Conservation (phyloP, 2,329 filamentous ascomycete species). For the Geosmithia morbida region DNA sequence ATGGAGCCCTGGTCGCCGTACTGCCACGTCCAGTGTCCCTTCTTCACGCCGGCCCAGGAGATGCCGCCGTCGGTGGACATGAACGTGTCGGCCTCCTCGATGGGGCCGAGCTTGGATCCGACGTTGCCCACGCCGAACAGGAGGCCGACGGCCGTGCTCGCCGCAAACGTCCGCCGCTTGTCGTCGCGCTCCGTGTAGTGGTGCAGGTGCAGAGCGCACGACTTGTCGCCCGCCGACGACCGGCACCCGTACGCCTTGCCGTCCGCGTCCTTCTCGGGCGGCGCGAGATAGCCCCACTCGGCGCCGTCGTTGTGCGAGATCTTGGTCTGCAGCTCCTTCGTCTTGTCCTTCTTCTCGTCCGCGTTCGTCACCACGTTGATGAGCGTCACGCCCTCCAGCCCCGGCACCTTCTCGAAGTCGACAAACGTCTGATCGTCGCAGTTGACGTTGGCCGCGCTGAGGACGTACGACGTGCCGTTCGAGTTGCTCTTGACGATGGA, state of each 20-base stretch:
- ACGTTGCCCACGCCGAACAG: slow-evolving; percentile 92
- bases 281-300: slow-evolving; percentile 64
- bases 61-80: slow-evolving; percentile 86
- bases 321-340: slow-evolving; percentile 74
- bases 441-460: slow-evolving; percentile 72
- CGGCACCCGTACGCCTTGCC: slow-evolving; percentile 59
- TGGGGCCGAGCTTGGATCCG: slow-evolving; percentile 49
- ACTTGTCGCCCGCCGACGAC: slow-evolving; percentile 32
- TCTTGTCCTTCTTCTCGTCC: slow-evolving; percentile 54
- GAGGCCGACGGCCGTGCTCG: slow-evolving; percentile 72
- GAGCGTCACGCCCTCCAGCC: slow-evolving; percentile 77
- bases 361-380: slow-evolving; percentile 75
- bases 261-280: slow-evolving; percentile 57
- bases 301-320: slow-evolving; percentile 96
- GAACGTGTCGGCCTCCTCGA: slow-evolving; percentile 73
- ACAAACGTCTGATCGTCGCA: slow-evolving; percentile 64
- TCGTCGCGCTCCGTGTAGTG: slow-evolving; percentile 86
- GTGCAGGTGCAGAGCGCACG: slow-evolving; percentile 84
- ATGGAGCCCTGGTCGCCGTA: slow-evolving; percentile 93
- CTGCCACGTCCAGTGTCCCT: slow-evolving; percentile 84
- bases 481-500: slow-evolving; percentile 96
- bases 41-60: slow-evolving; percentile 72
- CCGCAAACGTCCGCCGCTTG: slow-evolving; percentile 74
- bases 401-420: slow-evolving; percentile 92
- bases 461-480: slow-evolving; percentile 88